Evolutionary conservation across 371 early-diverging fungal genomes (phyloP).

Genomic region (Parasitella parasitica): DNA sequence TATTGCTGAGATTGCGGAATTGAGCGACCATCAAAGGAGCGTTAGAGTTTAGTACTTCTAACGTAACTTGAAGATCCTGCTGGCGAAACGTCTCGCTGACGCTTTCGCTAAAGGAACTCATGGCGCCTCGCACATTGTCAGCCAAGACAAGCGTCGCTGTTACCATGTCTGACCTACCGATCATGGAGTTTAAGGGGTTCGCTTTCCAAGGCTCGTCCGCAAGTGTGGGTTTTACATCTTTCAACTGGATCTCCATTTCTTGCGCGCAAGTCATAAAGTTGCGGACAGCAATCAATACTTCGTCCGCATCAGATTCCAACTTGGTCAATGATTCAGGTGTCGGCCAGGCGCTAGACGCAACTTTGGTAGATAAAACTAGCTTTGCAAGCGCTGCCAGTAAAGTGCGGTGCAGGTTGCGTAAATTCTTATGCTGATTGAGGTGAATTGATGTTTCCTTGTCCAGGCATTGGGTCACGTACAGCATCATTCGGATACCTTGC

Average conservation of each 20-base stretch:
- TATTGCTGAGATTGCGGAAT: conserved; percentile 54
- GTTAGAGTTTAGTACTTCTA: conserved; percentile 42
- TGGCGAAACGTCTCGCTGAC: conserved; percentile 22
- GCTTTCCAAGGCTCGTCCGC: neutral
- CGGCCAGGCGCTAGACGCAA: conserved; percentile 76
- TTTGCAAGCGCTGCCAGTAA: conserved; percentile 81
- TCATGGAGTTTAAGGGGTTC: neutral
- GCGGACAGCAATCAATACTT: conserved; percentile 72
- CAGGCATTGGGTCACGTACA: conserved; percentile 75
- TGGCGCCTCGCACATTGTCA: conserved; percentile 34
- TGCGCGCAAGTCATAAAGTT: conserved; percentile 79
- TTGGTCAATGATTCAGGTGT: conserved; percentile 27
- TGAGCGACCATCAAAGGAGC: conserved; percentile 60
- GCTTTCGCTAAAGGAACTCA: conserved; percentile 36
- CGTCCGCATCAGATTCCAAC: conserved; percentile 45
- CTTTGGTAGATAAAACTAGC: conserved; percentile 80
- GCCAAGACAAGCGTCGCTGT: conserved; percentile 22
- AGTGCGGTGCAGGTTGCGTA: conserved; percentile 73
- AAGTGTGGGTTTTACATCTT: conserved; percentile 47
- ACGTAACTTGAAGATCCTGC: conserved; percentile 5
- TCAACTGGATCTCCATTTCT: conserved; percentile 62
- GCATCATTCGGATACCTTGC: conserved; percentile 77
- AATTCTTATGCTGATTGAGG: conserved; percentile 62
- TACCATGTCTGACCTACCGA: conserved; percentile 2
- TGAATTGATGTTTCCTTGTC: conserved; percentile 66